Evolutionary conservation across 768 basidiomycete genomes (phyloP).

Genomic region (Leccinum obscurum): DNA sequence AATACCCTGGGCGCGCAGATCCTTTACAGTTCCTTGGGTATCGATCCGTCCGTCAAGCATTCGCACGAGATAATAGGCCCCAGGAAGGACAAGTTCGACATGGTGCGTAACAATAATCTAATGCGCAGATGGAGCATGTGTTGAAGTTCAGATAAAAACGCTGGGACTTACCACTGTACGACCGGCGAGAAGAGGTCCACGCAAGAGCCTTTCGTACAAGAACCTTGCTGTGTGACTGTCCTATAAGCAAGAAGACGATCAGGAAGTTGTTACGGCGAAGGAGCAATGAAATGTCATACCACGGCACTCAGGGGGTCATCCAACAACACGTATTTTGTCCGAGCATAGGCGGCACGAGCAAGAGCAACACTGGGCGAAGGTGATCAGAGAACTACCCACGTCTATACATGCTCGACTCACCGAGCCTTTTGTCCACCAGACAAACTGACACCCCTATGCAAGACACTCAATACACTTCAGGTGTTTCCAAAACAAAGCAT

Average conservation of each 20-base stretch:
- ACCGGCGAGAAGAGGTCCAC: constrained; percentile 61
- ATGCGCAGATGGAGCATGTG: not conserved
- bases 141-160: not conserved
- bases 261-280: not conserved
- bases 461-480: not conserved
- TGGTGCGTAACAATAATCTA: constrained; percentile 81
- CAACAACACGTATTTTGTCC: constrained; percentile 66
- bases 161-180: constrained; percentile 61
- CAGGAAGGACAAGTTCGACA: constrained; percentile 77
- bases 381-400: constrained; percentile 3
- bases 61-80: constrained; percentile 69
- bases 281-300: constrained; percentile 41
- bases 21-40: constrained; percentile 65
- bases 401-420: constrained; percentile 35
- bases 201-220: constrained; percentile 62
- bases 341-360: constrained; percentile 79
- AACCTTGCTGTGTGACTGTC: constrained; percentile 69
- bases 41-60: constrained; percentile 84
- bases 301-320: constrained; percentile 85
- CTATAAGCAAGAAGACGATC: constrained; percentile 32
- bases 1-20: constrained; percentile 59
- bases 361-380: constrained; percentile 61
- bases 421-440: constrained; percentile 84
- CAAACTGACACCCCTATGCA: constrained; percentile 62
- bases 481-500: constrained; percentile 2